Base-by-base conservation (phyloP, 306 rosid genomes). In the Cucurbita pepo region DNA sequence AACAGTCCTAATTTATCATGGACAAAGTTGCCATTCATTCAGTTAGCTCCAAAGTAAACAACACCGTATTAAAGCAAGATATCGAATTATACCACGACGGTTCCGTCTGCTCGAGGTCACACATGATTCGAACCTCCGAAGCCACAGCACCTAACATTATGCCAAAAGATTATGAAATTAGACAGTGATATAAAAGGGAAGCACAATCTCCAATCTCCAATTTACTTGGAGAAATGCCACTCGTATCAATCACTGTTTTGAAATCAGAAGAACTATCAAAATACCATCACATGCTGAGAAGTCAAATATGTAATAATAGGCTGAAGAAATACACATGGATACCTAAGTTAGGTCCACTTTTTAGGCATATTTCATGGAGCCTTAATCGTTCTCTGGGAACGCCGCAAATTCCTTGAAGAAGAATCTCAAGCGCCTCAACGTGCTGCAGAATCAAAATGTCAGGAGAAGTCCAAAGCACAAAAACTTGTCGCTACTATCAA, bases 401-500 rank as follows among this genome's bases (percentile, higher is more conserved):
- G 74, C 97, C 98, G 79, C 96, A 90, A 55, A 89, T 89, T 51
- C 97, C 98, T 82, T 90, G 97, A 73, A 94, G 97, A 80, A 94
- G 98, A 66, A 94, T 94, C 87, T 89, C 97, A 54, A 90, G 91
- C 25, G 97, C 98, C 84, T 94, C 98, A 52, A 94, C 97, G 82
- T 90, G 97, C 98, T 94, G 85, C 79, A 75, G 69, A 74, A 82
- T 66, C 41, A 66, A 66, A 66, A 41, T 64, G 36, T 64, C 36
- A 64, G n/a, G 43, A 5, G 15, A 64, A 43, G 25, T 64, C 71
- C n/a, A 43, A 41, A 18, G 52, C 71, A 64, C 71, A 45, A 64
- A 30, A 41, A 64, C 53, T 64, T 64, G 8, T 18, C 5, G 37
- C 53, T 43, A 21, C 18, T 19, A 3, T 43, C 71, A 43, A 41